These are phyloP conservation scores for Teratosphaeria gauchensis DNA, from an alignment of 2,329 filamentous ascomycete genomes.

Conservation along the genomic window DNA sequence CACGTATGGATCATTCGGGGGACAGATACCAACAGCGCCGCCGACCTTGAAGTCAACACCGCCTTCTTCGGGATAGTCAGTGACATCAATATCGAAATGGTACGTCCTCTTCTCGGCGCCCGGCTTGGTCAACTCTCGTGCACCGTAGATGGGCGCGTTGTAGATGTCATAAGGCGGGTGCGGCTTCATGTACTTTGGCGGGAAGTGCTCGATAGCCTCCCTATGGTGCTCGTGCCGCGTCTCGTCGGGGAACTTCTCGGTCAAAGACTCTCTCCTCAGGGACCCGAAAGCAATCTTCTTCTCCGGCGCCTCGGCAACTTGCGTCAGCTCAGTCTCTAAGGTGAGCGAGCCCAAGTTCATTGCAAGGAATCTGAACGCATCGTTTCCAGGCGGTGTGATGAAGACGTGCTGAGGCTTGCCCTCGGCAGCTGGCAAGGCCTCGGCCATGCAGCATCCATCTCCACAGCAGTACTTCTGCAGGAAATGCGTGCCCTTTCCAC, in stretches of 20 bases:
- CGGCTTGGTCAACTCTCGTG: conserved; percentile 74
- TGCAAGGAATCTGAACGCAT: conserved; percentile 69
- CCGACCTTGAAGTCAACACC: conserved; percentile 93
- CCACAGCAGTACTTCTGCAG: conserved; percentile 56
- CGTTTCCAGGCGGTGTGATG: conserved; percentile 61
- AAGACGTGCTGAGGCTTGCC: conserved; percentile 35
- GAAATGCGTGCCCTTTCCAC: conserved; percentile 47
- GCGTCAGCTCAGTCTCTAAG: conserved; percentile 58
- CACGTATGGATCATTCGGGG: conserved; percentile 66
- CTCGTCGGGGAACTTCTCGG: conserved; percentile 48
- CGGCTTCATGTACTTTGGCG: conserved; percentile 83
- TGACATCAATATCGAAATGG: conserved; percentile 95
- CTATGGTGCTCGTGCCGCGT: conserved; percentile 32
- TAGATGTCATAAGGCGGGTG: conserved; percentile 90
- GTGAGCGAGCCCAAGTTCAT: conserved; percentile 69
- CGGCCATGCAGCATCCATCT: conserved; percentile 54
- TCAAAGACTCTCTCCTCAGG: conserved; percentile 27
- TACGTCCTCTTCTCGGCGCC: conserved; percentile 95
- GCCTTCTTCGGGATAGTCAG: conserved; percentile 77
- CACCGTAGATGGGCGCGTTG: conserved; percentile 74
- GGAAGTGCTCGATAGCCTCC: conserved; percentile 47
- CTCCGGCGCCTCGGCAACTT: conserved; percentile 61
- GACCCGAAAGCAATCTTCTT: conserved; percentile 53
- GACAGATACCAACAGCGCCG: conserved; percentile 86
- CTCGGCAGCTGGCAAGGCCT: conserved; percentile 42